A percentile compares a stretch with the other conserved stretches of the same genome.
phyloP scores from a whole-genome alignment of 2,329 filamentous ascomycete species.

The Cladorrhinum sp. region DNA sequence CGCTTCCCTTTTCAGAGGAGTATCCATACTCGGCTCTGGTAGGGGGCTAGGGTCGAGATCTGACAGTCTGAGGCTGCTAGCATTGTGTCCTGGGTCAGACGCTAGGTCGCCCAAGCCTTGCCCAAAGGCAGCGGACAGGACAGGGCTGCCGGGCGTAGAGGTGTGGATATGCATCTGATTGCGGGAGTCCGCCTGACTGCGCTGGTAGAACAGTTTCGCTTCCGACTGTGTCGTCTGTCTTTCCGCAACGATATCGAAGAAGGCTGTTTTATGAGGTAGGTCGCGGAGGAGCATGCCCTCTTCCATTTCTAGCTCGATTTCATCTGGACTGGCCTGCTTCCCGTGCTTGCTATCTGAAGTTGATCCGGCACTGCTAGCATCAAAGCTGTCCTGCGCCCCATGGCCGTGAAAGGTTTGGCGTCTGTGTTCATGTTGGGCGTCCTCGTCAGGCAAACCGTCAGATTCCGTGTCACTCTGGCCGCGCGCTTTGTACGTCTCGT shows the following conservation, averaged over 20 bases:
- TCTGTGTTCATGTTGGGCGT: slow-evolving; percentile 8
- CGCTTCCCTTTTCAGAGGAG: slow-evolving; percentile 17
- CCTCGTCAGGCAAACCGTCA: slow-evolving; percentile 23
- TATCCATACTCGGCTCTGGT: slow-evolving; percentile 17
- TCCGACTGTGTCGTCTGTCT: slow-evolving; percentile 93
- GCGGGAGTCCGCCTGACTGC: slow-evolving; percentile 64
- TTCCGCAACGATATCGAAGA: slow-evolving; percentile 90
- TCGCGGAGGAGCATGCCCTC: slow-evolving; percentile 62
- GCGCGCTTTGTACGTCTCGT: slow-evolving; percentile 34
- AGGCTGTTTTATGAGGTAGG: slow-evolving; percentile 70
- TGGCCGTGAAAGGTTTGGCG: neutral
- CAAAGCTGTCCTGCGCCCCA: neutral
- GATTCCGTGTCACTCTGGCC: slow-evolving; percentile 35
- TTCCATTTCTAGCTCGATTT: slow-evolving; percentile 32
- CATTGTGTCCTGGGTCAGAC: slow-evolving; percentile 11
- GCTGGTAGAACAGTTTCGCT: slow-evolving; percentile 93
- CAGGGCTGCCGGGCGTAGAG: slow-evolving; percentile 48
- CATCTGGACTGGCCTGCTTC: slow-evolving; percentile 1
- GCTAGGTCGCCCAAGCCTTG: slow-evolving; percentile 19
- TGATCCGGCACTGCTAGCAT: neutral
- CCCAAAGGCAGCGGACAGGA: slow-evolving; percentile 30
- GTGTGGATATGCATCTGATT: slow-evolving; percentile 37
- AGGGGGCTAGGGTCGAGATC: slow-evolving; percentile 17
- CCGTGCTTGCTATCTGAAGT: slow-evolving; percentile 5
- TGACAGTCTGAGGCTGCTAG: slow-evolving; percentile 15